A percentile compares a stretch with the other conserved stretches of the same genome.
Evolutionary conservation across 1,139 yeast species (phyloP).

Genomic region (Casaregolazyma suthepensis): DNA sequence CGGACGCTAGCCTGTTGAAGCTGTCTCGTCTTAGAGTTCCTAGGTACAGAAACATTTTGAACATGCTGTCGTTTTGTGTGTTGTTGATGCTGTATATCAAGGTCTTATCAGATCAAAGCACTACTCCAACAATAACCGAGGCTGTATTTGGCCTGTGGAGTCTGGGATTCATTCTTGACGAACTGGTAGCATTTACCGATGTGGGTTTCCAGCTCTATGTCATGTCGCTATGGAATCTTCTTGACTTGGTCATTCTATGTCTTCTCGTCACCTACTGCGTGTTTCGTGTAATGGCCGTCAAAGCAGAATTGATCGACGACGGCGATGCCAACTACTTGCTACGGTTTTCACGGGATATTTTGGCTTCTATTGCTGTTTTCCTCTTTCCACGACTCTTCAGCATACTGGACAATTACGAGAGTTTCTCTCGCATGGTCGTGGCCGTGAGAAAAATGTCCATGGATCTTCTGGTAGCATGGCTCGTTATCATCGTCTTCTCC

Average conservation of each 20-base stretch:
- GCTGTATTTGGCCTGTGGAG: slow-evolving; percentile 33
- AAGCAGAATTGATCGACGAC: slow-evolving; percentile 11
- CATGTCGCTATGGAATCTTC: slow-evolving; percentile 36
- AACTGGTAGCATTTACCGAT: slow-evolving; percentile 32
- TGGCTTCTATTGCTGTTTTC: slow-evolving; percentile 49
- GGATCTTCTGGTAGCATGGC: slow-evolving; percentile 49
- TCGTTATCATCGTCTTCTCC: slow-evolving; percentile 46
- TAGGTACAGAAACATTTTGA: slow-evolving; percentile 35
- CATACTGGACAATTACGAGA: slow-evolving; percentile 49
- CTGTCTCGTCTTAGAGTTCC: slow-evolving; percentile 35
- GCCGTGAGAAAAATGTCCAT: slow-evolving; percentile 51
- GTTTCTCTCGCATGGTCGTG: slow-evolving; percentile 48
- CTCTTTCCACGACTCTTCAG: slow-evolving; percentile 51
- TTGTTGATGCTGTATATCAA: slow-evolving; percentile 31
- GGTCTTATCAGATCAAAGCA: slow-evolving; percentile 26
- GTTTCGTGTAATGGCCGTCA: slow-evolving; percentile 20
- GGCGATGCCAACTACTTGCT: slow-evolving; percentile 15
- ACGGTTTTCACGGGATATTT: slow-evolving; percentile 37
- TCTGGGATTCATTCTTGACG: slow-evolving; percentile 35
- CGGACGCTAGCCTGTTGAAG: slow-evolving; percentile 34
- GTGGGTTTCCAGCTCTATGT: slow-evolving; percentile 36
- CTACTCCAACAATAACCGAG: not conserved
- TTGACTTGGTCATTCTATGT: slow-evolving; percentile 31
- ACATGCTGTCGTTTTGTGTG: slow-evolving; percentile 37
- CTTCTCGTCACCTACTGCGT: slow-evolving; percentile 29